These are phyloP conservation scores for Cymbidium sinense DNA, from an alignment of 106 monocot species.

Conservation along the genomic window DNA sequence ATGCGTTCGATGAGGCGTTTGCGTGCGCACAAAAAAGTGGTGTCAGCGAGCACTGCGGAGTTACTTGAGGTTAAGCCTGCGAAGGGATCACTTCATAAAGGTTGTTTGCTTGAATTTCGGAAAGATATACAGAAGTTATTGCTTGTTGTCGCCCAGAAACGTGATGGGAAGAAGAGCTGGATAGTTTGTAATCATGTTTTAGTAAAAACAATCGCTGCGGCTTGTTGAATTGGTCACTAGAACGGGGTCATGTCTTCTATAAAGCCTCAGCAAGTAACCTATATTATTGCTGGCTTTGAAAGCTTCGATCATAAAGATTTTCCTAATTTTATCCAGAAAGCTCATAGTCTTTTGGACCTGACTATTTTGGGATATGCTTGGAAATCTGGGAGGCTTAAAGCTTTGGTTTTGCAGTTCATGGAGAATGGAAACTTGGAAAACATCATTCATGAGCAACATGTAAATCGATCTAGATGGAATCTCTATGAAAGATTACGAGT, in stretches of 20 bases:
- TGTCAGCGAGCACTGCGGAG: slow-evolving; percentile 46
- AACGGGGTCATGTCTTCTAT: slow-evolving; percentile 81
- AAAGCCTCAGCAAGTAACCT: slow-evolving; percentile 89
- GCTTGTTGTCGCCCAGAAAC: slow-evolving; percentile 81
- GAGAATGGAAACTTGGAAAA: too few relatives aligned
- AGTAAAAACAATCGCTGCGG: slow-evolving; percentile 28
- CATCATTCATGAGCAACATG: too few relatives aligned
- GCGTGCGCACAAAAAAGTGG: slow-evolving; percentile 33
- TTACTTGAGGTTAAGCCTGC: slow-evolving; percentile 46
- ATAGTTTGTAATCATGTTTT: slow-evolving; percentile 94
- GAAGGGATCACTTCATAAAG: slow-evolving; percentile 65
- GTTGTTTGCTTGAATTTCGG: slow-evolving; percentile 75
- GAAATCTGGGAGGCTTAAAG: too few relatives aligned
- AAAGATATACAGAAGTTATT: slow-evolving; percentile 82
- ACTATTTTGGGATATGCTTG: too few relatives aligned
- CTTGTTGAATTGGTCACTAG: slow-evolving; percentile 51
- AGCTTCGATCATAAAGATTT: slow-evolving; percentile 55
- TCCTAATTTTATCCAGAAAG: slow-evolving; percentile 62
- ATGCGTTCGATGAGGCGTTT: slow-evolving; percentile 23
- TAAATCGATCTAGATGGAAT: too few relatives aligned
- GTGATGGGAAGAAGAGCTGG: slow-evolving; percentile 99
- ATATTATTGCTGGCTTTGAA: slow-evolving; percentile 75
- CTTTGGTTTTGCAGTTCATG: too few relatives aligned
- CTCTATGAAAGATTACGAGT: too few relatives aligned
- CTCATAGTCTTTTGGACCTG: slow-evolving; percentile 68